These are phyloP conservation scores for Populus simonii DNA, from an alignment of 345 rosid species.

Conservation along the genomic window DNA sequence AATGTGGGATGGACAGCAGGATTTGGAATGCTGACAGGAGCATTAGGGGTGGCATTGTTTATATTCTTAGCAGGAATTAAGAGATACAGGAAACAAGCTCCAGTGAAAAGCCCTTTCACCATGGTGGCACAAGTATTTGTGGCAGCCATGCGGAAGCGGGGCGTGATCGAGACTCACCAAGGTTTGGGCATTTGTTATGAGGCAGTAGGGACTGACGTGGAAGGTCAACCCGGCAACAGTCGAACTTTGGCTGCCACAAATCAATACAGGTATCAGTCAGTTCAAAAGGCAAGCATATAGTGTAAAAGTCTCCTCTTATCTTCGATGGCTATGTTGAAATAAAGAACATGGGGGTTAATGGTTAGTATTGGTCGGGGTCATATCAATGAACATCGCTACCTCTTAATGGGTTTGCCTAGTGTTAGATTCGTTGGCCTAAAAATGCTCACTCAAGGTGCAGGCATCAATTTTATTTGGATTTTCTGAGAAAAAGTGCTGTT, in stretches of 20 bases:
- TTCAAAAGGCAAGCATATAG: background rate
- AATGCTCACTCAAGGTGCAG: background rate
- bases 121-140: conserved; percentile 67
- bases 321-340: background rate
- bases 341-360: background rate
- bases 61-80: conserved; percentile 58
- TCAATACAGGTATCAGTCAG: conserved; percentile 55
- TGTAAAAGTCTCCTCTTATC: background rate
- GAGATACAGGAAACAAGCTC: conserved; percentile 50
- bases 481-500: background rate
- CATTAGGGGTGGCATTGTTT: conserved; percentile 38
- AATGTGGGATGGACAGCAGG: conserved; percentile 77
- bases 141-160: conserved; percentile 61
- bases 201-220: conserved; percentile 6
- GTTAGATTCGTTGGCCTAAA: background rate
- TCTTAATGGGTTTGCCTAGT: background rate
- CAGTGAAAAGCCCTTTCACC: conserved; percentile 69
- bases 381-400: background rate
- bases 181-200: conserved; percentile 33
- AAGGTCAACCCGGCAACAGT: conserved; percentile 15
- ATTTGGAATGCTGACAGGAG: conserved; percentile 50
- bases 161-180: conserved; percentile 36
- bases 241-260: conserved; percentile 42
- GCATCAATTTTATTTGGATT: background rate
- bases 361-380: background rate